Conservation (phyloP, 2,329 filamentous ascomycete species). For the Colletotrichum tropicicola region DNA sequence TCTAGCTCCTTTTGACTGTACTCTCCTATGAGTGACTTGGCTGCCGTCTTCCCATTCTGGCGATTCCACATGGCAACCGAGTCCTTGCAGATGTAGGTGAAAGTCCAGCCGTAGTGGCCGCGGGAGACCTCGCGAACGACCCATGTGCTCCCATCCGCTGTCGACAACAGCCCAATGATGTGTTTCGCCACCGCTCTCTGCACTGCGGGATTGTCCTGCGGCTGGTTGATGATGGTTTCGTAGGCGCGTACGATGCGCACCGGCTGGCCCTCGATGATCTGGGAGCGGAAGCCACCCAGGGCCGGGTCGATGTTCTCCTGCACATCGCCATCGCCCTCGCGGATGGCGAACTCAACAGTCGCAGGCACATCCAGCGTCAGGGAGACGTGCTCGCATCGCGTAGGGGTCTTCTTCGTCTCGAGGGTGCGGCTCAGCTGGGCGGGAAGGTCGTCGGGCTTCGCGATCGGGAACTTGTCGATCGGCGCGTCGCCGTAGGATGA, state of each 20-base stretch:
- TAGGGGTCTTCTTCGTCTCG: constrained; percentile 52
- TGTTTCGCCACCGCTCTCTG: constrained; percentile 60
- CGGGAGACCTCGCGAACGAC: constrained; percentile 52
- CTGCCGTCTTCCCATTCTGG: constrained; percentile 51
- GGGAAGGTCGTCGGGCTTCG: constrained; percentile 56
- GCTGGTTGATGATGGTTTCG: constrained; percentile 59
- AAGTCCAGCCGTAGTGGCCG: constrained; percentile 59
- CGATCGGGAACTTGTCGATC: constrained; percentile 41
- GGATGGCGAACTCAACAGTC: constrained; percentile 51
- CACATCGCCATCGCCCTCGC: constrained; percentile 46
- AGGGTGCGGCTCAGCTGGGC: constrained; percentile 52
- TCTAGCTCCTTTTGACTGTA: constrained; percentile 60
- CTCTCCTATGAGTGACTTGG: constrained; percentile 54
- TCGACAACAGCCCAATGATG: constrained; percentile 53
- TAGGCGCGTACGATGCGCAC: constrained; percentile 51
- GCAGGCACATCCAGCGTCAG: constrained; percentile 56
- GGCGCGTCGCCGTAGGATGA: constrained; percentile 34
- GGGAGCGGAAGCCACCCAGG: constrained; percentile 39
- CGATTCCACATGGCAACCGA: constrained; percentile 61
- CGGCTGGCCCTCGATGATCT: constrained; percentile 34
- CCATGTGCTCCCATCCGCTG: constrained; percentile 60
- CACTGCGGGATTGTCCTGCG: constrained; percentile 54
- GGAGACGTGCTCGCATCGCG: constrained; percentile 59
- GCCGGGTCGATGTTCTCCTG: constrained; percentile 47
- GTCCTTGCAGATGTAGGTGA: constrained; percentile 62